Base-by-base conservation (phyloP, 2,329 filamentous ascomycete species). In the Rhinocladiella similis region DNA sequence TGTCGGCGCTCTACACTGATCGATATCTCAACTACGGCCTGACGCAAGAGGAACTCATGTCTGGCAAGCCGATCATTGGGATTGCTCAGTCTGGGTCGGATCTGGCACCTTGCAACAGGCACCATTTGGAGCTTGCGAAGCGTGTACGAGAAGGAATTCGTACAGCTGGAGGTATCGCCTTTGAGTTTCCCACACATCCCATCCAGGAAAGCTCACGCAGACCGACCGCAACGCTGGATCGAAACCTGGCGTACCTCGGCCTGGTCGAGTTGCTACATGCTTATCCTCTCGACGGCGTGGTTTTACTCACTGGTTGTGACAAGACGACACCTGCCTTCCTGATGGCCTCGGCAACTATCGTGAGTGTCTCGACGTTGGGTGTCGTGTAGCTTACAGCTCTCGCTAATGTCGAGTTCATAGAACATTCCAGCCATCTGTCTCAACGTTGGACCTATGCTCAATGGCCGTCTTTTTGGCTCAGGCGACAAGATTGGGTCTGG, bases 371-470 rank as follows among this genome's bases (percentile, higher is more conserved):
- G 25, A 27, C 25, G 25, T 33, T 45, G 20, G 4, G 19, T 35
- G 36, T 47, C 16, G 42, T 58, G 64, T 35, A 3, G 6, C 10
- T 14, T 16, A 4, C 18, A 65, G 46, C 10, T 29, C 39, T 27
- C 41, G 33, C 33, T 49, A 19, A 49, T 22, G 22, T 47, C 20
- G 12, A 20, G n/a, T 4, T n/a, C n/a, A n/a, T 35, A 75, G 73
- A 79, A 80, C 59, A 77, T 80, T 16, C 78, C 78, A 1, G 74
- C 77, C 7, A 76, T 80, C 50, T 79, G 76, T 62, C 70, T 81
- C 50, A 81, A 81, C 50, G 78, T 81, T 20, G 78, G 78, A 1
- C 78, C 78, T 1, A 81, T 81, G 78, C 67, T 81, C 19, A 80
- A 81, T 58, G 78, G 78, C 3, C 78, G 77, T 60, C 60, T 72